Conservation (phyloP, 768 basidiomycete species). For the Podaxis sp. region DNA sequence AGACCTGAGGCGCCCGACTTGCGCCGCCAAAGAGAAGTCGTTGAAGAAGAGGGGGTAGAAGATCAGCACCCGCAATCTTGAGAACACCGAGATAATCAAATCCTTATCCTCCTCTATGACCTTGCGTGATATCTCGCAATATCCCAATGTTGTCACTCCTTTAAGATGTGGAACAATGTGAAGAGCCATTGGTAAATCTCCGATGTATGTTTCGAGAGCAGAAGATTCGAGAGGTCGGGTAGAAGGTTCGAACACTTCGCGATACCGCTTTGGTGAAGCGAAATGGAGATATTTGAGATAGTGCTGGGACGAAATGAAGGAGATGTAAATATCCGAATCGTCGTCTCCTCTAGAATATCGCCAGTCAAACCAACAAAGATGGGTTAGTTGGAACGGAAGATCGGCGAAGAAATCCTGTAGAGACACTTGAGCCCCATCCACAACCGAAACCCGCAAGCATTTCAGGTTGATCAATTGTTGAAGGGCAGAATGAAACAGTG, state of each 20-base stretch:
- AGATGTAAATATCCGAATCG: neutral
- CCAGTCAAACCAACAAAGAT: neutral
- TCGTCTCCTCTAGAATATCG: neutral
- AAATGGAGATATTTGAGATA: slow-evolving; percentile 1
- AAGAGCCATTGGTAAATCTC: neutral
- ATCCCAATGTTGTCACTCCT: neutral
- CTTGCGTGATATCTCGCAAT: neutral
- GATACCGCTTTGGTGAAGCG: neutral
- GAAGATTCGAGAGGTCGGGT: neutral
- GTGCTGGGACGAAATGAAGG: neutral
- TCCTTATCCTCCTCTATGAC: neutral
- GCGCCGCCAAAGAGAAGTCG: neutral
- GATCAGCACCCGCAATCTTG: neutral
- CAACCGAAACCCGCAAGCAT: neutral
- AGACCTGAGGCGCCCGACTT: neutral
- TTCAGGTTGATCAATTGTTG: slow-evolving; percentile 1
- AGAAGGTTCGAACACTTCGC: neutral
- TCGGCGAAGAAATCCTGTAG: neutral
- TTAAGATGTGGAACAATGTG: neutral
- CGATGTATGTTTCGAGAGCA: neutral
- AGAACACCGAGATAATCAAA: neutral
- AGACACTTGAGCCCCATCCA: neutral
- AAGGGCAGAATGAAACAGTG: neutral
- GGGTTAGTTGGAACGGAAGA: neutral
- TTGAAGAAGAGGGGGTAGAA: neutral